phyloP scores from a whole-genome alignment of 305 asterid species.

The Stenogyne calaminthoides region DNA sequence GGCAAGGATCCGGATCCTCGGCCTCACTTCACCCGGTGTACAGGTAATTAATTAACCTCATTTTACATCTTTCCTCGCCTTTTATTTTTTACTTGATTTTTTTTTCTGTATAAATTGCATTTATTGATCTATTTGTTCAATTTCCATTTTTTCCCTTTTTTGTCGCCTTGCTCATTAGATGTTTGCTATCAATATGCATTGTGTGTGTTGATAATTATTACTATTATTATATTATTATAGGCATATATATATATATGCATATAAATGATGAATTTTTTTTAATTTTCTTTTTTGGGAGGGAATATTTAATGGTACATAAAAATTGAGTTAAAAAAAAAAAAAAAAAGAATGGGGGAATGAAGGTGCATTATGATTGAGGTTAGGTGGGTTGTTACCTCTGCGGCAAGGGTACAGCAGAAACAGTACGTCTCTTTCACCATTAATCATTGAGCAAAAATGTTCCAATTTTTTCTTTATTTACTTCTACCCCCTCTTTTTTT shows the following conservation, averaged over 20 bases:
- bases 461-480: background rate
- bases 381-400: conserved; percentile 31
- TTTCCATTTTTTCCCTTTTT: too few relatives aligned
- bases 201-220: too few relatives aligned
- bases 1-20: conserved; percentile 92
- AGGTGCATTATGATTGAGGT: conserved; percentile 21
- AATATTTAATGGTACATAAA: too few relatives aligned
- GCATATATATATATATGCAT: too few relatives aligned
- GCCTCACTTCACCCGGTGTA: conserved; percentile 90
- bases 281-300: too few relatives aligned
- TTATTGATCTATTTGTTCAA: background rate
- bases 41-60: conserved; percentile 52
- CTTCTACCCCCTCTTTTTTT: background rate
- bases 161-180: too few relatives aligned
- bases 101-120: background rate
- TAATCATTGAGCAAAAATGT: conserved; percentile 5
- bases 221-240: too few relatives aligned
- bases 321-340: too few relatives aligned
- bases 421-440: conserved; percentile 24
- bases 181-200: too few relatives aligned
- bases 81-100: too few relatives aligned
- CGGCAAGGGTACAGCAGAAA: conserved; percentile 1
- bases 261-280: too few relatives aligned
- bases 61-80: background rate
- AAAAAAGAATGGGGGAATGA: conserved; percentile 14